Conservation (phyloP, 2,329 filamentous ascomycete species). For the Colletotrichum lindemuthianum region DNA sequence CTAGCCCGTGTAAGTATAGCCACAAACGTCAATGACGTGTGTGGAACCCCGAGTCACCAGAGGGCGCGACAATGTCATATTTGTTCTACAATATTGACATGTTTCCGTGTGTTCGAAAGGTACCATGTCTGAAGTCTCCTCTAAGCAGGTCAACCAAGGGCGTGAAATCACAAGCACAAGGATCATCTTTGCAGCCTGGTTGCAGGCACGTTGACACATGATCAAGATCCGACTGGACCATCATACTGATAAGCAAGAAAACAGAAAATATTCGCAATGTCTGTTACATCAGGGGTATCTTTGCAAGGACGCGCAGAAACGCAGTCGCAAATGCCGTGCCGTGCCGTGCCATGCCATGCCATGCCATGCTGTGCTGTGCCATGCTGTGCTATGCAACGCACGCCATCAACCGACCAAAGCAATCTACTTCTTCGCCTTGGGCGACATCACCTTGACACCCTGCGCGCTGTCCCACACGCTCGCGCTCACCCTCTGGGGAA, state of each 20-base stretch:
- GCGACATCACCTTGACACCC: constrained; percentile 53
- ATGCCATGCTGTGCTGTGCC: not conserved
- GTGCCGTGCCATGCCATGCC: constrained; percentile 18
- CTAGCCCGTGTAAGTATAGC: too few relatives aligned
- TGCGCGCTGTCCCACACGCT: constrained; percentile 80
- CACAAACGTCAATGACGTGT: too few relatives aligned
- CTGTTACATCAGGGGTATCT: constrained; percentile 26
- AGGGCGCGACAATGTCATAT: not conserved
- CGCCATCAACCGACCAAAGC: not conserved
- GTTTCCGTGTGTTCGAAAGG: too few relatives aligned
- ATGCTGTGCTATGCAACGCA: not conserved
- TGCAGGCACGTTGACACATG: too few relatives aligned
- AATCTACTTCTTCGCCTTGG: constrained; percentile 40
- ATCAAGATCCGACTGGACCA: not conserved
- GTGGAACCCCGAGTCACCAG: not conserved
- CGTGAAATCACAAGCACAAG: too few relatives aligned
- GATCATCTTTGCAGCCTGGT: too few relatives aligned
- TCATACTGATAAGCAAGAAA: not conserved
- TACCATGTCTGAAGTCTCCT: too few relatives aligned
- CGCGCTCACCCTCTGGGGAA: constrained; percentile 75
- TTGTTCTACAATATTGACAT: too few relatives aligned
- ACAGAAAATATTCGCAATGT: not conserved
- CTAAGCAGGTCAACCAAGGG: too few relatives aligned
- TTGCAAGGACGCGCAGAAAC: constrained; percentile 17
- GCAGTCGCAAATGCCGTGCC: constrained; percentile 9